These are phyloP conservation scores for Moricandia arvensis DNA, from an alignment of 345 rosid genomes.

Conservation along the genomic window DNA sequence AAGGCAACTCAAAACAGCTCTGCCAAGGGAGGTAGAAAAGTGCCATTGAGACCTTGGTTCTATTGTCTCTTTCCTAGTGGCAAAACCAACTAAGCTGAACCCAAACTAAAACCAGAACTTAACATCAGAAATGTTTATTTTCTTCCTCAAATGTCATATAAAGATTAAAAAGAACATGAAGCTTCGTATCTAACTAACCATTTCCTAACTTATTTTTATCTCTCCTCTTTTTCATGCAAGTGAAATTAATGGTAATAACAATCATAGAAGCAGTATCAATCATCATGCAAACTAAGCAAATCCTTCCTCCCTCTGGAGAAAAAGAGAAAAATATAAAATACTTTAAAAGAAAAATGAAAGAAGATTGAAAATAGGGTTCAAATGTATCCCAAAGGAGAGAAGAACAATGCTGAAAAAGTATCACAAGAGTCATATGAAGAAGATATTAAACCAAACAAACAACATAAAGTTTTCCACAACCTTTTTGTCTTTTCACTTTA, in stretches of 20 bases:
- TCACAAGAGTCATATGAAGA: background rate
- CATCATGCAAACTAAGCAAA: constrained; percentile 9
- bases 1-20: background rate
- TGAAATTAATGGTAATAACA: background rate
- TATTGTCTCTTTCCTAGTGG: background rate
- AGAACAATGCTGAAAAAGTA: constrained; percentile 1
- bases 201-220: background rate
- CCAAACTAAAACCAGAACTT: constrained; percentile 1
- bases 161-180: background rate
- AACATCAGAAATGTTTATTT: background rate
- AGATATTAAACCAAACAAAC: constrained; percentile 4
- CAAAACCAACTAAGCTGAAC: background rate
- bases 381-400: background rate
- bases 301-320: background rate
- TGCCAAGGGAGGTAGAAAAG: background rate
- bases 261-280: background rate
- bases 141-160: background rate
- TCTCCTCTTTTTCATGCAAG: constrained; percentile 3
- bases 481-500: background rate
- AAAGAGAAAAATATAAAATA: background rate
- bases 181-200: background rate
- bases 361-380: background rate
- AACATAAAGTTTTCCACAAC: background rate
- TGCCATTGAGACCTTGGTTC: background rate
- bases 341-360: background rate